These are phyloP conservation scores for Coleophoma cylindrospora DNA, from an alignment of 2,329 filamentous ascomycete genomes.

Conservation along the genomic window DNA sequence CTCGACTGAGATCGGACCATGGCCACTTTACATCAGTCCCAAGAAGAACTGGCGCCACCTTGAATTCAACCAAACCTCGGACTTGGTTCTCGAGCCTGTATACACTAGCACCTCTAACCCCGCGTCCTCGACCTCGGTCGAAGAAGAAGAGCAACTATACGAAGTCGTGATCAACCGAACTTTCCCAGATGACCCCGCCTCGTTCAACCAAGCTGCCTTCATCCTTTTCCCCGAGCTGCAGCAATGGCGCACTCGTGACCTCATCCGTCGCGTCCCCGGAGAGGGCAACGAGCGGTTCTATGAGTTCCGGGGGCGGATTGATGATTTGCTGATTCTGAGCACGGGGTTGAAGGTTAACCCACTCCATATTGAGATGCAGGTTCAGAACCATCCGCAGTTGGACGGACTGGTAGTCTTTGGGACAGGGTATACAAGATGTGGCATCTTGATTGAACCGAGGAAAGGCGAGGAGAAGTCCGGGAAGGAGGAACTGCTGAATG, in stretches of 20 bases:
- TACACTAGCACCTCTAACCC: not conserved
- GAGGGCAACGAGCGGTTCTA: not conserved
- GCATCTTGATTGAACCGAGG: slow-evolving; percentile 11
- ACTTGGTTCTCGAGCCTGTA: slow-evolving; percentile 14
- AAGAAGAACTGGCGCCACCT: slow-evolving; percentile 28
- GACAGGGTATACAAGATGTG: slow-evolving; percentile 6
- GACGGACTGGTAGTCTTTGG: not conserved
- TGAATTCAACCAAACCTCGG: slow-evolving; percentile 19
- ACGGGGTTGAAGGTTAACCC: slow-evolving; percentile 1
- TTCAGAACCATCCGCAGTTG: not conserved
- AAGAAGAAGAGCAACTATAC: slow-evolving; percentile 22
- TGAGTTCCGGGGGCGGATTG: slow-evolving; percentile 18
- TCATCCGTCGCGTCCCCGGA: not conserved
- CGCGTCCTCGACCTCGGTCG: not conserved
- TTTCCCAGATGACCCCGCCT: slow-evolving; percentile 22
- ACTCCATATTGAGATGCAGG: not conserved
- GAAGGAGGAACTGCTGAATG: slow-evolving; percentile 4
- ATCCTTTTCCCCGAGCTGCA: slow-evolving; percentile 32
- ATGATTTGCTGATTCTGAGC: slow-evolving; percentile 2
- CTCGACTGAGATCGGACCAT: slow-evolving; percentile 25
- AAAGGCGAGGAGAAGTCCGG: not conserved
- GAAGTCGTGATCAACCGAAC: slow-evolving; percentile 21
- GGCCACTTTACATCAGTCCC: slow-evolving; percentile 15
- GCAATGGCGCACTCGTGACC: slow-evolving; percentile 39
- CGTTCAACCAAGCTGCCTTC: slow-evolving; percentile 30